Evolutionary conservation across 2,329 filamentous ascomycete species (phyloP), one percentile per base, ranked within the genome.

Genomic region (Hypoxylon sp.): DNA sequence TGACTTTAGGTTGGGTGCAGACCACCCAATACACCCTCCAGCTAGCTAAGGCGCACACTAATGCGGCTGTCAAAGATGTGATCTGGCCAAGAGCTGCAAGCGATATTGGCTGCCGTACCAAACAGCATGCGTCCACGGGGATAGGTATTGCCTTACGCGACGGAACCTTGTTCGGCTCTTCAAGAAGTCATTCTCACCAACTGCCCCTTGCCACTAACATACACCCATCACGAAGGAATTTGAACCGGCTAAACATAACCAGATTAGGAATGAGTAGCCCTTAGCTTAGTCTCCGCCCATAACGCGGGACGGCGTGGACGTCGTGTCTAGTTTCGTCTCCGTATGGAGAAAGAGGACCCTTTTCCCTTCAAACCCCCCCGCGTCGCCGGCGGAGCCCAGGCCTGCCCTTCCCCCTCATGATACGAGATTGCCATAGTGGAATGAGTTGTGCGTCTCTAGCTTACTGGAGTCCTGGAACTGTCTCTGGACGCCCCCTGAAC

Each of bases 51-150:
- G 47, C 44, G 47, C 54, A 50, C 50, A 63, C 69, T 71, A 71
- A 67, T 71, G 69, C 69, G 69, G 69, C 69, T 71, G 69, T 71
- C 69, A 71, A 67, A 67, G 69, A 71, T 67, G 66, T 71, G 69
- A 70, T 69, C 69, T 71, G 65, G 66, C 69, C 69, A 70, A 71
- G 63, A 70, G 64, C 66, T 67, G 64, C 63, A 70, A 51, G 69
- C 63, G 51, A 71, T 67, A 69, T 69, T 69, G 66, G 63, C 51
- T 69, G 47, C 69, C 62, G 66, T 57, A 35, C 26, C 39, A 59
- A 52, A 69, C 24, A 24, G 17, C 51, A 54, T 67, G 64, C 64
- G 59, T 29, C 48, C 51, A 54, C 47, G 61, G 60, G 60, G 54
- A 62, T 65, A 69, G 1, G 19, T 22, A 22, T 22, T 66, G 55